Evolutionary conservation across 2,329 filamentous ascomycete species (phyloP), one percentile per base, ranked within the genome.

Genomic region (Colletotrichum lindemuthianum): DNA sequence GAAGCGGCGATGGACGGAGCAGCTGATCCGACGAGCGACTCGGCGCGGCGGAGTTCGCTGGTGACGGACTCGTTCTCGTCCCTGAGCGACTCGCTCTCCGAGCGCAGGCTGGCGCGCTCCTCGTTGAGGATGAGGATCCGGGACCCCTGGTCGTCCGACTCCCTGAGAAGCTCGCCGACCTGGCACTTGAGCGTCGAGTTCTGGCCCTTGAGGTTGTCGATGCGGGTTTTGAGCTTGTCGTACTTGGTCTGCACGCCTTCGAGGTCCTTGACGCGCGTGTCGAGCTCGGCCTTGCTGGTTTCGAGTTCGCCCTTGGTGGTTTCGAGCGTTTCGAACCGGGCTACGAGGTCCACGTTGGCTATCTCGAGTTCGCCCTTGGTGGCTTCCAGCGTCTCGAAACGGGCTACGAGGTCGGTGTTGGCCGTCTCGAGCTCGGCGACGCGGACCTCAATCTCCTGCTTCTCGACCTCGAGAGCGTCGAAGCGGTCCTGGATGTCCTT

Each of bases 31-130:
- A 65, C 56, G 24, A 65, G 50, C 10, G 61, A 65, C 61, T 65
- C 61, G 9, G 61, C 57, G 8, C 61, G 61, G 10, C 58, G 37
- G 34, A 65, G 61, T 33, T 65, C 61, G 36, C 61, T 65, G 4
- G 57, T 63, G 43, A 68, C 63, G 5, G 63, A 59, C 10, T 66
- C 58, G 16, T 66, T 63, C 16, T 68, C 66, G 4, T 68, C 66
- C 44, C 44, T 67, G 24, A 68, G 64, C 9, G 59, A 61, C 2
- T n/a, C 45, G n/a, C 56, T 65, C 47, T 65, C 61, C 6, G 61
- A 59, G 13, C 47, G 57, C 6, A 68, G 65, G 7, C 40, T 53
- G 41, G 63, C 41, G 13, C 67, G 49, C 32, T 68, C 67, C 15
- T 63, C 65, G 2, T 53, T 37, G 16, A 68, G 58, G 32, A 50